Conservation (phyloP, 768 basidiomycete genomes). For the Rhodotorula sphaerocarpa region DNA sequence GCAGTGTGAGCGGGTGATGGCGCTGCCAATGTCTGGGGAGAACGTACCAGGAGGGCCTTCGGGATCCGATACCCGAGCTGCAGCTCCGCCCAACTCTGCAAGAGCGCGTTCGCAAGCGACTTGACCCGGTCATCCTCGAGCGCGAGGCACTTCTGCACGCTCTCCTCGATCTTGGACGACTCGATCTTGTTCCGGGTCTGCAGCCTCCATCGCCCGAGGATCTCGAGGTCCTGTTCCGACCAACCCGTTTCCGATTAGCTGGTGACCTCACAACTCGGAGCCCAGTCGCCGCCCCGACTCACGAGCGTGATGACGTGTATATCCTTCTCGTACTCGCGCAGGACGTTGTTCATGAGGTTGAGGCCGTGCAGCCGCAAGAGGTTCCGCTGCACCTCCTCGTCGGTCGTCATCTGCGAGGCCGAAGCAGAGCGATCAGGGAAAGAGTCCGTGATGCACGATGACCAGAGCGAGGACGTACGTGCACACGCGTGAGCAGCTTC, state of each 20-base stretch:
- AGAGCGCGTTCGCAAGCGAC: constrained; percentile 58
- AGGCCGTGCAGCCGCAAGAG: constrained; percentile 89
- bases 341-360: constrained; percentile 77
- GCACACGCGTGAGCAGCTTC: constrained; percentile 76
- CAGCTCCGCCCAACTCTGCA: constrained; percentile 70
- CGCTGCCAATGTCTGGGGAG: not conserved
- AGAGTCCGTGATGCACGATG: too few species aligned
- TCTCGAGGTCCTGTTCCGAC: constrained; percentile 42
- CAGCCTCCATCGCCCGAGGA: constrained; percentile 60
- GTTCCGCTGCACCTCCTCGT: constrained; percentile 65
- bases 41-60: constrained; percentile 44
- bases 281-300: too few species aligned
- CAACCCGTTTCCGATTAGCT: too few species aligned
- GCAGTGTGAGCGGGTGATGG: not conserved
- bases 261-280: too few species aligned
- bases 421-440: not conserved
- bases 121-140: constrained; percentile 40
- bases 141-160: constrained; percentile 12
- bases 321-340: constrained; percentile 68
- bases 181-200: constrained; percentile 84
- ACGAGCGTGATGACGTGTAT: constrained; percentile 64
- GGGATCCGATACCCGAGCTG: constrained; percentile 79
- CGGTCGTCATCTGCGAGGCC: constrained; percentile 68
- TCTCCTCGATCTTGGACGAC: constrained; percentile 59
- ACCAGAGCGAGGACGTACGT: constrained; percentile 50